Evolutionary conservation across 768 basidiomycete species (phyloP), one percentile per base, ranked within the genome.

Genomic region (Nidularia pulvinata): DNA sequence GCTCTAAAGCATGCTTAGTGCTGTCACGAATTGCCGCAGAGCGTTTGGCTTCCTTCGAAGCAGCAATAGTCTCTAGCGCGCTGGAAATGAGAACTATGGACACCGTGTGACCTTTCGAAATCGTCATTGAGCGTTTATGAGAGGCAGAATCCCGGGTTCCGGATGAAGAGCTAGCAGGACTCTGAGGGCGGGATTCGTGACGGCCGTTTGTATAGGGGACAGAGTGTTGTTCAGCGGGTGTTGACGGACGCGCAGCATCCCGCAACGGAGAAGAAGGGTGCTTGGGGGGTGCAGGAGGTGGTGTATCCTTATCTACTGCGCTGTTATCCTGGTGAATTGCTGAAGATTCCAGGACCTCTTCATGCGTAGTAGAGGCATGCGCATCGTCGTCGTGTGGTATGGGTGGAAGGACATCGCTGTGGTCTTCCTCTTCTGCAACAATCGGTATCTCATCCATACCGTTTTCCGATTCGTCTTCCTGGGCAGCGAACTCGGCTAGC

Each of bases 11-110:
- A 49, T 78, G 83, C 56, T 89, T 86, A 0, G 90, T 86, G 57
- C 88, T 89, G 42, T 95, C 92, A n/a, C 83, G 83, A 45, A 97
- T 80, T n/a, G 88, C 83, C 3, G 75, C 69, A 5, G 90, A 93
- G 34, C 90, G 85, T 57, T 86, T 93, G 11, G 94, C 94, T 65
- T 96, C 95, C 64, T 89, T 91, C 0, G 95, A 96, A 10, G 88
- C 75, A 36, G 88, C 83, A 65, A 97, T 95, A 6, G 84, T 84
- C 64, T 96, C 92, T 55, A 97, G 70, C 4, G 95, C 93, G 10
- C 91, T 88, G 5, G 89, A 80, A 58, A 94, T 90, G 49, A 94
- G 78, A 22, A 92, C 88, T 43, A 86, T 80, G 2, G 91, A 93
- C 42, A 93, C 88, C 6, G 81, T 85, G 60, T 84, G 79, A 5